Evolutionary conservation across 331 rosid genomes (phyloP).

Genomic region (Quercus phellos): DNA sequence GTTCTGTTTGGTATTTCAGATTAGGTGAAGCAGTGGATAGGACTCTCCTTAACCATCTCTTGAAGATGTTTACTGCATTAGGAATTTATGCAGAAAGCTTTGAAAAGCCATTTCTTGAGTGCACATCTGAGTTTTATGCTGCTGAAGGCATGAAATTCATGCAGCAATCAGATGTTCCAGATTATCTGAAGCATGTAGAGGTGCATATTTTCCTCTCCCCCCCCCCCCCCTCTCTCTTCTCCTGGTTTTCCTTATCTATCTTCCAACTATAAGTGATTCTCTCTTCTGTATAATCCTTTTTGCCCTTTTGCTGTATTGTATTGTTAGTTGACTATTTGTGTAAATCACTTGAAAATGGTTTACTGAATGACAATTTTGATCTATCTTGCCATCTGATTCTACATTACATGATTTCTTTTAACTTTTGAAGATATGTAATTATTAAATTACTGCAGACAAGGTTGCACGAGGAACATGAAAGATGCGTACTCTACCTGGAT

Average conservation of each 20-base stretch:
- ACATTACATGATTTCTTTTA: slow-evolving; percentile 22
- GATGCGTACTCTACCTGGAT: slow-evolving; percentile 90
- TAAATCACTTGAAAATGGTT: slow-evolving; percentile 13
- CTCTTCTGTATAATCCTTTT: neutral
- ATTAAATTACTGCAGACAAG: slow-evolving; percentile 56
- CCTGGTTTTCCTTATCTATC: neutral
- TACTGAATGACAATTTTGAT: slow-evolving; percentile 3
- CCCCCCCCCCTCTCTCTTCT: no score
- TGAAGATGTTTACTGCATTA: slow-evolving; percentile 93
- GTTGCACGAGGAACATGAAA: slow-evolving; percentile 95
- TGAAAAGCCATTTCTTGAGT: slow-evolving; percentile 95
- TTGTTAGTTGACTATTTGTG: slow-evolving; percentile 13
- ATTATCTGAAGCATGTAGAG: slow-evolving; percentile 98
- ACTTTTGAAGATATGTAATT: slow-evolving; percentile 31
- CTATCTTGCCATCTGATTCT: slow-evolving; percentile 15
- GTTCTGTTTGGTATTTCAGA: slow-evolving; percentile 47
- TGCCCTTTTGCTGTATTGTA: neutral
- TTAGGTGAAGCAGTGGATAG: slow-evolving; percentile 94
- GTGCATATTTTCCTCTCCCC: slow-evolving; percentile 24
- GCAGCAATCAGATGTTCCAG: slow-evolving; percentile 99
- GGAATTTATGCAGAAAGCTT: slow-evolving; percentile 93
- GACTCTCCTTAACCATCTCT: slow-evolving; percentile 92
- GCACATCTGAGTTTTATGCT: slow-evolving; percentile 94
- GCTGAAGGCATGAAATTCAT: slow-evolving; percentile 91
- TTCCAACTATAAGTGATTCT: slow-evolving; percentile 11